phyloP scores from a whole-genome alignment of 2,329 filamentous ascomycete species.

The Plenodomus lindquistii region DNA sequence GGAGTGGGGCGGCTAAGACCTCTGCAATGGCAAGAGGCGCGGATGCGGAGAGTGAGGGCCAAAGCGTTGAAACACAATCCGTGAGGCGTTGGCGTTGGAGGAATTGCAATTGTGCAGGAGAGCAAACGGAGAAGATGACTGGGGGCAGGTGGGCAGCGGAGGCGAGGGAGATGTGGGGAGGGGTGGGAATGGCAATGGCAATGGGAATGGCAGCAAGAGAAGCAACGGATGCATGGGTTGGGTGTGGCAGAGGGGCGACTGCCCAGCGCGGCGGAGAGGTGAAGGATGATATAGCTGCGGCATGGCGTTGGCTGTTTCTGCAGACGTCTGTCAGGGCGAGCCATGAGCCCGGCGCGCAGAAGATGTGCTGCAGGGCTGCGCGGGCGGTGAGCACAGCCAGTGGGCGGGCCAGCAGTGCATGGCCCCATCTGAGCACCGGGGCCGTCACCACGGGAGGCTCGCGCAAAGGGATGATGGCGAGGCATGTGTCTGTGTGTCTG shows the following conservation, averaged over 20 bases:
- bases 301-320: slow-evolving; percentile 20
- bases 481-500: too few species aligned
- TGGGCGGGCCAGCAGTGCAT: slow-evolving; percentile 28
- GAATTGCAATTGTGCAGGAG: slow-evolving; percentile 19
- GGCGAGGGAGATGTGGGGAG: slow-evolving; percentile 8
- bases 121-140: slow-evolving; percentile 26
- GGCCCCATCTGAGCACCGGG: slow-evolving; percentile 24
- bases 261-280: slow-evolving; percentile 29
- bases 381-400: slow-evolving; percentile 29
- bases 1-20: slow-evolving; percentile 32
- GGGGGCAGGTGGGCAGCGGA: slow-evolving; percentile 13
- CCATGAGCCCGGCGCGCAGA: slow-evolving; percentile 23
- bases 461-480: slow-evolving; percentile 34
- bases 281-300: slow-evolving; percentile 31
- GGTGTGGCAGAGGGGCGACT: slow-evolving; percentile 8
- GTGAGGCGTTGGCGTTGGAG: slow-evolving; percentile 28
- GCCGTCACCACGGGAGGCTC: slow-evolving; percentile 21
- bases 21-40: slow-evolving; percentile 34
- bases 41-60: slow-evolving; percentile 38
- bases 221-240: slow-evolving; percentile 5
- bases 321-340: slow-evolving; percentile 25
- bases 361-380: slow-evolving; percentile 13
- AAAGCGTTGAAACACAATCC: slow-evolving; percentile 43
- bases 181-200: slow-evolving; percentile 11
- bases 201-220: slow-evolving; percentile 4